phyloP scores from a whole-genome alignment of 352 stramenopile genomes.

The Pythium pyrilobum region DNA sequence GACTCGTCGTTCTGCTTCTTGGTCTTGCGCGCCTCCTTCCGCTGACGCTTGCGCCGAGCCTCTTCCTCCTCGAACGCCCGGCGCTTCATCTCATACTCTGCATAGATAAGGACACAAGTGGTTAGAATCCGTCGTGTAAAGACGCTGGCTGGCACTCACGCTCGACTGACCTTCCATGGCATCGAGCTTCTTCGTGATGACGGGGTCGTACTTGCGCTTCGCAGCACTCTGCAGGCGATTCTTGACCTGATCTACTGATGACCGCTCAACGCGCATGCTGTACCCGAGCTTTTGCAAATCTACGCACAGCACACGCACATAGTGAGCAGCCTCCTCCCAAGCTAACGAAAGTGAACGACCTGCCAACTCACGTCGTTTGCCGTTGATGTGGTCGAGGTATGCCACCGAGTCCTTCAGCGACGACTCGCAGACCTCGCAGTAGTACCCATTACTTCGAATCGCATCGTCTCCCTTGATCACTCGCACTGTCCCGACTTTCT shows the following conservation, averaged over 20 bases:
- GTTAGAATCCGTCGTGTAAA: background rate
- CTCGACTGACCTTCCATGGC: slow-evolving; percentile 51
- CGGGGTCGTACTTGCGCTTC: slow-evolving; percentile 81
- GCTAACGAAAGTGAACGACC: background rate
- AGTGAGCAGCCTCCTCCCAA: background rate
- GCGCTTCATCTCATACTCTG: slow-evolving; percentile 87
- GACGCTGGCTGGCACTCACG: background rate
- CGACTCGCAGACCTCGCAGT: slow-evolving; percentile 91
- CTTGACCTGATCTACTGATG: slow-evolving; percentile 84
- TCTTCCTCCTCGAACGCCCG: slow-evolving; percentile 65
- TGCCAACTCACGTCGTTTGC: slow-evolving; percentile 86
- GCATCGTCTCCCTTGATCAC: slow-evolving; percentile 85
- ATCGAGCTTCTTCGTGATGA: slow-evolving; percentile 79
- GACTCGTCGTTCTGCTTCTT: slow-evolving; percentile 31
- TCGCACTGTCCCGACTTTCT: slow-evolving; percentile 75
- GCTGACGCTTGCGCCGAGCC: slow-evolving; percentile 58
- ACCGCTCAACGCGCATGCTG: slow-evolving; percentile 90
- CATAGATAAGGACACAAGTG: background rate
- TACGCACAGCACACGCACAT: slow-evolving; percentile 13
- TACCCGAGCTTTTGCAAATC: slow-evolving; percentile 88
- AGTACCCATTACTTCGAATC: slow-evolving; percentile 83
- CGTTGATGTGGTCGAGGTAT: slow-evolving; percentile 95
- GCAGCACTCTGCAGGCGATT: slow-evolving; percentile 71
- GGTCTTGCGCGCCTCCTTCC: slow-evolving; percentile 71
- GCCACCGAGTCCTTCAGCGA: slow-evolving; percentile 91